A percentile compares a stretch with the other conserved stretches of the same genome.
Evolutionary conservation across 176 grass and related monocot species (phyloP).

Genomic region (Raddia guianensis): DNA sequence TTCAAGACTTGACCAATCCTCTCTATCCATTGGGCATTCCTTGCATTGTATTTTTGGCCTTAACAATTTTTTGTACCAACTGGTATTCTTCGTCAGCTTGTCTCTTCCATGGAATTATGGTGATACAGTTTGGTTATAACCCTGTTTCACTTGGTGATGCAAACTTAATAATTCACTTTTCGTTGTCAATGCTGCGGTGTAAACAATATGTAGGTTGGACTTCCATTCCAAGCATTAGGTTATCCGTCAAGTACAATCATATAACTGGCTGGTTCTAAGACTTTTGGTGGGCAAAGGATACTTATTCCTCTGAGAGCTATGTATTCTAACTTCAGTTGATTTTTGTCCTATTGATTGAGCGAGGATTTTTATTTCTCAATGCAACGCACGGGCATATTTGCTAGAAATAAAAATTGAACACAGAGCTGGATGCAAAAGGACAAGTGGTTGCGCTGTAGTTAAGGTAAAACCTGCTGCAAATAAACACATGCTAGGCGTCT

Average conservation of each 20-base stretch:
- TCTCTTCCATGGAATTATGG: conserved; percentile 18
- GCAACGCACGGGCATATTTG: too few species aligned
- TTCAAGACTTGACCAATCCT: neutral
- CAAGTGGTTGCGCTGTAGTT: neutral
- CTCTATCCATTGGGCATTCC: neutral
- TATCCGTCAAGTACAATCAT: conserved; percentile 89
- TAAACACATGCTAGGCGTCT: neutral
- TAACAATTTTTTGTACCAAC: conserved; percentile 25
- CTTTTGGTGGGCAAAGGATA: conserved; percentile 73
- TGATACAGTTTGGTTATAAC: conserved; percentile 8
- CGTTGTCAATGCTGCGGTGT: conserved; percentile 34
- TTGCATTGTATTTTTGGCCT: conserved; percentile 4
- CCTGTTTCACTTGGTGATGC: conserved; percentile 20
- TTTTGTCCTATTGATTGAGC: too few species aligned
- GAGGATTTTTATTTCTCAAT: too few species aligned
- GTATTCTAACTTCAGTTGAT: conserved; percentile 84
- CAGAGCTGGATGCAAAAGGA: conserved; percentile 20
- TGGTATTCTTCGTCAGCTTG: neutral
- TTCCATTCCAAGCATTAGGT: conserved; percentile 89
- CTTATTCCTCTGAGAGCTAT: conserved; percentile 56
- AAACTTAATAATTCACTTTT: conserved; percentile 31
- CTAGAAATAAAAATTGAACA: neutral
- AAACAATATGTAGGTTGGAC: conserved; percentile 65
- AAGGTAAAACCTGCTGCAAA: conserved; percentile 14
- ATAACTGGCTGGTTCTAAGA: conserved; percentile 93